Percentiles rank a stretch among this genome's conserved stretches.
phyloP scores from a whole-genome alignment of 192 early-diverging fungal species.

The Polychytrium aggregatum region DNA sequence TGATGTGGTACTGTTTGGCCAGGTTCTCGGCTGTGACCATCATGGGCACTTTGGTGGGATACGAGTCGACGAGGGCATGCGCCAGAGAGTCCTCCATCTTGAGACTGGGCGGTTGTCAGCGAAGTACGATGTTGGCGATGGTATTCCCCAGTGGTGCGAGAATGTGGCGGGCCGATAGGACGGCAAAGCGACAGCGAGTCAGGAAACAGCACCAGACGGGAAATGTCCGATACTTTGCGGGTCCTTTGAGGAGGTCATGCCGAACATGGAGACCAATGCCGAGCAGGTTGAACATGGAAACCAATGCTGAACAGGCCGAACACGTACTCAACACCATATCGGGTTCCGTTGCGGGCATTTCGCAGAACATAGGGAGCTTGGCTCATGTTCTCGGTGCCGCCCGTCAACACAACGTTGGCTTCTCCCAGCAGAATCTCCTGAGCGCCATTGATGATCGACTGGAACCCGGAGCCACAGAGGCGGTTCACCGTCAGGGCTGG shows the following conservation, averaged over 20 bases:
- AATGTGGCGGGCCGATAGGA: too few relatives aligned
- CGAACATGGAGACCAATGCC: too few relatives aligned
- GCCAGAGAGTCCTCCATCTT: slow-evolving; percentile 86
- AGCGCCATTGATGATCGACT: slow-evolving; percentile 84
- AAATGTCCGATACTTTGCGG: too few relatives aligned
- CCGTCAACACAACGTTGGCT: slow-evolving; percentile 72
- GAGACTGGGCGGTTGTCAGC: slow-evolving; percentile 33
- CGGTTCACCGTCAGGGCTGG: slow-evolving; percentile 90
- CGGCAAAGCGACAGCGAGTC: too few relatives aligned
- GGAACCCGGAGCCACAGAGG: slow-evolving; percentile 94
- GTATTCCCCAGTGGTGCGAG: too few relatives aligned
- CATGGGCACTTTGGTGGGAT: slow-evolving; percentile 75
- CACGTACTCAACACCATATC: slow-evolving; percentile 67
- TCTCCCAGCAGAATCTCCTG: slow-evolving; percentile 85
- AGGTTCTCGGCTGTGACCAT: slow-evolving; percentile 93
- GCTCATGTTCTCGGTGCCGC: slow-evolving; percentile 90
- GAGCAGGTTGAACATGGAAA: too few relatives aligned
- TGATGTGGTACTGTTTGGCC: slow-evolving; percentile 69
- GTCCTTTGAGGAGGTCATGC: too few relatives aligned
- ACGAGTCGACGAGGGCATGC: slow-evolving; percentile 73
- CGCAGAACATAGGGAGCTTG: slow-evolving; percentile 80
- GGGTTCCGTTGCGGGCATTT: slow-evolving; percentile 71
- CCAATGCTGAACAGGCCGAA: too few relatives aligned
- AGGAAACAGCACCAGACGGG: too few relatives aligned
- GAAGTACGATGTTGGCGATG: too few relatives aligned